A percentile compares a stretch with the other conserved stretches of the same genome.
Evolutionary conservation across 2,329 filamentous ascomycete genomes (phyloP).

Genomic region (Cordyceps javanica): DNA sequence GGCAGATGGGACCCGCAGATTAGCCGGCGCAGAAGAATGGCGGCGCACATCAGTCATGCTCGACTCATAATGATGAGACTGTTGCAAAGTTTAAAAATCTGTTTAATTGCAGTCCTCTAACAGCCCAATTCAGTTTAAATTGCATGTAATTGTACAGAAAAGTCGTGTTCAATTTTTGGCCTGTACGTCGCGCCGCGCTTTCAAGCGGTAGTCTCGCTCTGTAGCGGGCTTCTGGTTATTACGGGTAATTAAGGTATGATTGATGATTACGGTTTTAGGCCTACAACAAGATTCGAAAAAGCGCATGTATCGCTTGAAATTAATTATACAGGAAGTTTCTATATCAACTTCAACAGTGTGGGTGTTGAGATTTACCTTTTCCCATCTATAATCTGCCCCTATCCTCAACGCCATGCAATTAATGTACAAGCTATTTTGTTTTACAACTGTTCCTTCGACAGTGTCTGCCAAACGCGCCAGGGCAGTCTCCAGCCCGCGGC

Average conservation of each 20-base stretch:
- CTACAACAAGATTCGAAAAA: too few relatives aligned
- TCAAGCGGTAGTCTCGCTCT: too few relatives aligned
- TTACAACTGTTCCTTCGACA: conserved; percentile 44
- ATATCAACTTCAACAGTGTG: not conserved
- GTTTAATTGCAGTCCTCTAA: too few relatives aligned
- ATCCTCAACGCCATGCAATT: conserved; percentile 35
- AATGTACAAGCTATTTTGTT: not conserved
- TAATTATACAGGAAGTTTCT: not conserved
- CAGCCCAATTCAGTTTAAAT: too few relatives aligned
- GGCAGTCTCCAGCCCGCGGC: conserved; percentile 71
- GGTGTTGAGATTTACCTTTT: not conserved
- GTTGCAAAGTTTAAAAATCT: too few relatives aligned
- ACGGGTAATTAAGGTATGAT: too few relatives aligned
- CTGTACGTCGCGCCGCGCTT: too few relatives aligned
- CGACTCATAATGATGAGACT: not conserved
- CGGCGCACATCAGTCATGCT: not conserved
- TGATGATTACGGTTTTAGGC: too few relatives aligned
- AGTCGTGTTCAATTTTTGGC: too few relatives aligned
- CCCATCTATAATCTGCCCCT: conserved; percentile 3
- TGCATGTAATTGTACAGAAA: too few relatives aligned
- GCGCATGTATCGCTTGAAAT: too few relatives aligned
- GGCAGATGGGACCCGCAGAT: conserved; percentile 21
- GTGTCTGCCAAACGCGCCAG: conserved; percentile 59
- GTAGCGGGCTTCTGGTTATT: too few relatives aligned
- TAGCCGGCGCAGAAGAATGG: conserved; percentile 20